These are phyloP conservation scores for Xanthoconium purpureum DNA, from an alignment of 768 basidiomycete genomes.

Conservation along the genomic window DNA sequence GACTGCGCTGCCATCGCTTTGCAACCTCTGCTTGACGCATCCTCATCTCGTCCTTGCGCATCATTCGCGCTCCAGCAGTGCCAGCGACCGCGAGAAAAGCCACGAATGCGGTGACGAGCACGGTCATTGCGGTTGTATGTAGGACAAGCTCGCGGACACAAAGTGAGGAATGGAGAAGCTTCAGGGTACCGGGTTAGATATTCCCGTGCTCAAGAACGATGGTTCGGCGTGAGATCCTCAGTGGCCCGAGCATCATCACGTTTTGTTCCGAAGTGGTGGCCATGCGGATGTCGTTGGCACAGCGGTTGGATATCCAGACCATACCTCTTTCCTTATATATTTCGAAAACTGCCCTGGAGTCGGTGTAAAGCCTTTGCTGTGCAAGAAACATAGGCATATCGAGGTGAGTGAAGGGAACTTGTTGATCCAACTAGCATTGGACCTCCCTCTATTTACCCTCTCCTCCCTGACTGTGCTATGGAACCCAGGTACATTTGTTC, in stretches of 20 bases:
- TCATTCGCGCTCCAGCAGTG: slow-evolving; percentile 17
- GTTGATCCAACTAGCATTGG: no score
- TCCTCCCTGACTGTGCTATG: no score
- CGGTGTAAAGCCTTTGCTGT: no score
- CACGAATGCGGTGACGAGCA: slow-evolving; percentile 1
- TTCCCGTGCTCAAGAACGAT: background rate
- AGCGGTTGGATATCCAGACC: no score
- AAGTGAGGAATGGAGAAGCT: background rate
- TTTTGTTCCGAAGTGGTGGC: no score
- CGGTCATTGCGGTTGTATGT: slow-evolving; percentile 9
- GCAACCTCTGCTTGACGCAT: slow-evolving; percentile 48
- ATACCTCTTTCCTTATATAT: no score
- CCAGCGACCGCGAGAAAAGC: slow-evolving; percentile 8
- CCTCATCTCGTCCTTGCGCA: slow-evolving; percentile 41
- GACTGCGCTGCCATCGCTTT: slow-evolving; percentile 34
- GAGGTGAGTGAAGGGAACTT: no score
- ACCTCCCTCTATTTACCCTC: no score
- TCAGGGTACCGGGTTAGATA: background rate
- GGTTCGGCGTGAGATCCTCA: background rate
- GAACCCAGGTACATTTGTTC: no score
- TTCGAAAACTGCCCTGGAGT: no score
- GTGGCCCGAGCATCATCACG: background rate
- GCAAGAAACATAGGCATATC: no score
- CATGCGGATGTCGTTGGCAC: no score
- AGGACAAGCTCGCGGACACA: background rate